Conservation (phyloP, 805 yeast species). For the Metschnikowia shivogae region DNA sequence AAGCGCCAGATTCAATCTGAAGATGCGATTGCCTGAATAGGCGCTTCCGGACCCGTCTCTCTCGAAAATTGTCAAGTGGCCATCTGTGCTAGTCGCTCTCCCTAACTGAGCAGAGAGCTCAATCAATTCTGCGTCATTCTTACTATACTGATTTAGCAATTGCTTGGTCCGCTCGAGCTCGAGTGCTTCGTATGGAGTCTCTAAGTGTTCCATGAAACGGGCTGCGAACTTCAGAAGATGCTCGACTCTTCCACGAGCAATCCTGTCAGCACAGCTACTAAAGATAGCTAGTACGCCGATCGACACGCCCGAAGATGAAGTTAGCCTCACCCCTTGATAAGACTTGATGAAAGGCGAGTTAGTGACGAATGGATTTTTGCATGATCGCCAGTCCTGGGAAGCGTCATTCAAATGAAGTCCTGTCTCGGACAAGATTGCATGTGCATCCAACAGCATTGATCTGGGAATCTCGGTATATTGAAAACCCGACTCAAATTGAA, state of each 20-base stretch:
- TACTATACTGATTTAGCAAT: constrained; percentile 8
- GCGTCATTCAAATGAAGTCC: constrained; percentile 58
- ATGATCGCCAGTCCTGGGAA: constrained; percentile 65
- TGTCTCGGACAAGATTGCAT: constrained; percentile 56
- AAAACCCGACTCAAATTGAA: constrained; percentile 48
- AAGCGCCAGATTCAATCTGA: constrained; percentile 32
- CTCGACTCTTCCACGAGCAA: constrained; percentile 32
- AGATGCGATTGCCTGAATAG: constrained; percentile 47
- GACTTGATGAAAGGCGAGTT: constrained; percentile 57
- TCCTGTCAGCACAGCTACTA: constrained; percentile 43
- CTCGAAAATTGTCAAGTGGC: constrained; percentile 46
- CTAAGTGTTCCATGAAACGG: constrained; percentile 41
- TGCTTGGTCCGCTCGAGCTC: constrained; percentile 4
- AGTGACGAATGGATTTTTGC: constrained; percentile 57
- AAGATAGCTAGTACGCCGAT: constrained; percentile 60
- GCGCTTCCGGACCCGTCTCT: constrained; percentile 63
- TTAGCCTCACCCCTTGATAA: constrained; percentile 63
- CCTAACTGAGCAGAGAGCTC: constrained; percentile 41
- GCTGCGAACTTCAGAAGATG: constrained; percentile 35
- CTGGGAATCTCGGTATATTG: constrained; percentile 51
- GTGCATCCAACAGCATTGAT: constrained; percentile 60
- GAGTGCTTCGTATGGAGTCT: constrained; percentile 26
- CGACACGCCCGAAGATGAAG: constrained; percentile 34
- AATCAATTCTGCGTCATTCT: constrained; percentile 24
- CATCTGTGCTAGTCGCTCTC: constrained; percentile 51